Evolutionary conservation across 768 basidiomycete species (phyloP), one percentile per base, ranked within the genome.

Genomic region (Tulasnella sp.): DNA sequence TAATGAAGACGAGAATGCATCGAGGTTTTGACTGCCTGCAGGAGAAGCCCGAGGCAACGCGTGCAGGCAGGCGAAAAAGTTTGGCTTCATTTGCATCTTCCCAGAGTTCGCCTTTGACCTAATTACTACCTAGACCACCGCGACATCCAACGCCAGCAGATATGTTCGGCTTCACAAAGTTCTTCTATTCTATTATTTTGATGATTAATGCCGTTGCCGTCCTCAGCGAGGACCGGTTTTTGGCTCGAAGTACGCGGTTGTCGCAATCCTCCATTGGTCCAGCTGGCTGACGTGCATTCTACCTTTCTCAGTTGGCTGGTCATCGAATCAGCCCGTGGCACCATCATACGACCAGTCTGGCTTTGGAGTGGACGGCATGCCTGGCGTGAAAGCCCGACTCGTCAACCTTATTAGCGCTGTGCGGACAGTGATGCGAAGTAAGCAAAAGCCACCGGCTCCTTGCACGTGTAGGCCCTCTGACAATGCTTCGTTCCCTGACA

Each of bases 341-440:
- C 24, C 69, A 28, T 48, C 79, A 48, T 92, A 90, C 83, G 89
- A 90, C 44, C 64, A 78, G 54, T 31, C 80, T 24, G 87, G 85
- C 48, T 87, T 84, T 50, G 89, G 87, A 79, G 89, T 88, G 80
- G 87, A 84, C 48, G 93, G 96, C 34, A 88, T 91, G 72, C 81
- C 84, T 42, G 89, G 94, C 28, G 87, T 98, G 82, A 98, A 98
- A 87, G 90, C 91, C 82, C 91, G 95, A 84, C 86, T 98, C 81
- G 91, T 99, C 85, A 94, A 95, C 87, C 91, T 99, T 83, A 98
- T 98, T 82, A 91, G 94, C 83, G 97, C 97, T 50, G 96, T 98
- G 81, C 90, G 97, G 87, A 99, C 97, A 72, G 89, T 99, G 83
- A 95, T 99, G 95, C 92, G 97, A 86, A 96, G 97, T 99, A 85